Evolutionary conservation across 371 early-diverging fungal species (phyloP), one percentile per base, ranked within the genome.

Genomic region (Syncephalis plumigaleata): DNA sequence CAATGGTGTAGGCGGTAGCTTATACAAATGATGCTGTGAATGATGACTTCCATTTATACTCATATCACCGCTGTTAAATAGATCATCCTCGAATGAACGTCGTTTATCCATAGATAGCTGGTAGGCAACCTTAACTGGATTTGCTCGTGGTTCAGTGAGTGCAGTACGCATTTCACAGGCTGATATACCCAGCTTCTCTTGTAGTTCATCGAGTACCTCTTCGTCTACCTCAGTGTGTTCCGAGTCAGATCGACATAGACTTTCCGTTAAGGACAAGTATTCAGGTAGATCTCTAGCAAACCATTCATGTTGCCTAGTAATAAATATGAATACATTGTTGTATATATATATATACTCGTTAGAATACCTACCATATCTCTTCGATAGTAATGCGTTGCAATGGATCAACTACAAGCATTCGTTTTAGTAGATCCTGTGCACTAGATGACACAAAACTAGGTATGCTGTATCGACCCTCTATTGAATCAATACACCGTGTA

Each of bases 371-470:
- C 68, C 87, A 62, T 39, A 94, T 85, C 60, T 91, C 87, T 36
- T 74, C 72, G 47, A 96, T 83, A 0, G 94, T 88, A 50, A 88
- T 87, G 24, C 97, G 81, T 57, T 91, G 84, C 44, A 93, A 60
- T 1, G 98, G 98, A 60, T 97, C 94, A 16, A 97, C 98, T 9
- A 86, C 81, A 49, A 97, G 70, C 89, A 97, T 92, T 4, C 84
- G 74, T n/a, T 77, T 67, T 46, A 95, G 55, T n/a, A 97, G 64
- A 3, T 73, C 63, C 50, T 80, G 81, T 15, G 87, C 83, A 25
- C 84, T 88, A 9, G 79, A 68, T 22, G 87, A 83, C 2, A 96
- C 63, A 53, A 81, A 90, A 0, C 80, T 70, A 0, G 95, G 95
- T 55, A 91, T 73, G 1, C 83, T 73, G 58, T 85, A 96, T 22